These are phyloP conservation scores for Linum tenue DNA, from an alignment of 345 rosid species.

Conservation along the genomic window DNA sequence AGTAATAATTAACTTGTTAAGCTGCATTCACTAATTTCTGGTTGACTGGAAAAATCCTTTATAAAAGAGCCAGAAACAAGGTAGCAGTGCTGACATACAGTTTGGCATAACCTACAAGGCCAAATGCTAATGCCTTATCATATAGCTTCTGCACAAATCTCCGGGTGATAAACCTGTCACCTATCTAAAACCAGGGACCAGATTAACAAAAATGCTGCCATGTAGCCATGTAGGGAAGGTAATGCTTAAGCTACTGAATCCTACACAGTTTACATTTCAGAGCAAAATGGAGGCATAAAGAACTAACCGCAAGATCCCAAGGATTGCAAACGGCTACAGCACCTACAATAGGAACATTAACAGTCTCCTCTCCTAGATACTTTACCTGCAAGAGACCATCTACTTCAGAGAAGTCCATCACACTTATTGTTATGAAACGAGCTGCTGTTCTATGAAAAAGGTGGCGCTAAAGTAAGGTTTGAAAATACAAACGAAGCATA, in stretches of 20 bases:
- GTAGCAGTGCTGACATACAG: constrained; percentile 17
- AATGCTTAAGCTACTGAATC: neutral
- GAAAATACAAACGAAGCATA: neutral
- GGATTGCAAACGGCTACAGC: constrained; percentile 37
- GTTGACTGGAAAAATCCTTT: neutral
- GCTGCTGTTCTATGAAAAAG: neutral
- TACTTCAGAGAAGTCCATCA: neutral
- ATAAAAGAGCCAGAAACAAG: neutral
- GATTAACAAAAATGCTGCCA: neutral
- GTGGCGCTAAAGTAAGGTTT: neutral
- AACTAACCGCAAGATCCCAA: constrained; percentile 34
- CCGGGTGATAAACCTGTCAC: constrained; percentile 36
- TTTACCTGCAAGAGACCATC: constrained; percentile 23
- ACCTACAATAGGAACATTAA: constrained; percentile 23
- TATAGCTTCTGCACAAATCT: constrained; percentile 24
- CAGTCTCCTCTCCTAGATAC: constrained; percentile 32
- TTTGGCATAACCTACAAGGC: constrained; percentile 32
- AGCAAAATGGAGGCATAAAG: neutral
- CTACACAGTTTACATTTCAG: neutral
- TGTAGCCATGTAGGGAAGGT: too few species aligned
- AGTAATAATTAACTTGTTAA: neutral
- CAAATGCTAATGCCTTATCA: constrained; percentile 20
- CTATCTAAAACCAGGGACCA: constrained; percentile 20
- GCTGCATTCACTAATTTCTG: neutral
- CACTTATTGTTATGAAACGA: neutral